Percentiles rank a stretch among this genome's conserved stretches.
phyloP scores from a whole-genome alignment of 192 early-diverging fungal genomes.

The Backusella westeae region DNA sequence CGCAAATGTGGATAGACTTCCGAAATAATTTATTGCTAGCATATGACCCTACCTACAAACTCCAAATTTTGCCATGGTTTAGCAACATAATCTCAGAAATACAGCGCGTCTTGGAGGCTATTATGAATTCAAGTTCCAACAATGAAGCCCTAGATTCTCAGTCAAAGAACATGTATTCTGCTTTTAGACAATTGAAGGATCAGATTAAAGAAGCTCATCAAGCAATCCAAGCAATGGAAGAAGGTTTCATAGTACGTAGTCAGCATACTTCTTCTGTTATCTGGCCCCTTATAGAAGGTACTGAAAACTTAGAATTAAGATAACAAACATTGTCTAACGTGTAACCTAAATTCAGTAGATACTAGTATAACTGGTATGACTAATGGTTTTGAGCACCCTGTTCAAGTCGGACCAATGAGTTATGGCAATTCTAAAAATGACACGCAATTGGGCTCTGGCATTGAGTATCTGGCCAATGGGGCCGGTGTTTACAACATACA shows the following conservation, averaged over 20 bases:
- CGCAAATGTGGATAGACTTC: slow-evolving; percentile 13
- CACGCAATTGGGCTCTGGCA: not conserved
- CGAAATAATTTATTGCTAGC: slow-evolving; percentile 4
- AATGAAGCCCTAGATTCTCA: not conserved
- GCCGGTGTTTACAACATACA: not conserved
- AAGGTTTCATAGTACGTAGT: not conserved
- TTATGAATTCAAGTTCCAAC: not conserved
- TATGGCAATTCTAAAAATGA: not conserved
- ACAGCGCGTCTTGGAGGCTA: not conserved
- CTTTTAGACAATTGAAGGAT: not conserved
- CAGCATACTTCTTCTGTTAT: not conserved
- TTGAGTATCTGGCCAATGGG: not conserved
- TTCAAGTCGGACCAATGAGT: not conserved
- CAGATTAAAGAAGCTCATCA: slow-evolving; percentile 1
- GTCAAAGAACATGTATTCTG: not conserved
- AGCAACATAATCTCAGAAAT: not conserved
- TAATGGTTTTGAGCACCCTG: not conserved
- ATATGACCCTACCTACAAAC: not conserved
- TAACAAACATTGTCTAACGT: not conserved
- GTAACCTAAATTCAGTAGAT: not conserved
- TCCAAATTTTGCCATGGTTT: not conserved
- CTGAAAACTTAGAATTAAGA: not conserved
- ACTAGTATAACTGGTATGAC: not conserved
- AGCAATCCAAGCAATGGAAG: not conserved
- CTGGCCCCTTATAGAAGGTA: not conserved